These are phyloP conservation scores for Arthrobotrys megalospora DNA, from an alignment of 2,329 filamentous ascomycete genomes.

Conservation along the genomic window DNA sequence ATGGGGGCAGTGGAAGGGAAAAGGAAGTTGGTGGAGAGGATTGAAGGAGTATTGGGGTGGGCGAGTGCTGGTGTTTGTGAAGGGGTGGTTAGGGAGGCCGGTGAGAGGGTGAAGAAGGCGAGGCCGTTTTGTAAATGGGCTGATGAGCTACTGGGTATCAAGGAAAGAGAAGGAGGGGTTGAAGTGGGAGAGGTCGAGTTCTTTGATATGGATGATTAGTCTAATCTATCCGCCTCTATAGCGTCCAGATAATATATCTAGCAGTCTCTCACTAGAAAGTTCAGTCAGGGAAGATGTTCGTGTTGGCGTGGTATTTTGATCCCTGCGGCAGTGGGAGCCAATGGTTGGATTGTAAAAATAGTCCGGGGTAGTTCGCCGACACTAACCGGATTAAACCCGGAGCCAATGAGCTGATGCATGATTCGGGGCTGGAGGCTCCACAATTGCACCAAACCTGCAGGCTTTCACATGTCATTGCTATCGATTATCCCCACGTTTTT, in stretches of 20 bases:
- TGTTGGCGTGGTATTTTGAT: slow-evolving; percentile 18
- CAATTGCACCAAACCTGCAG: slow-evolving; percentile 26
- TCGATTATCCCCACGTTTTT: slow-evolving; percentile 42
- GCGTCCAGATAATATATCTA: too few relatives aligned
- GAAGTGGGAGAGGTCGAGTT: background rate
- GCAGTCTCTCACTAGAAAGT: too few relatives aligned
- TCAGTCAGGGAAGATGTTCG: too few relatives aligned
- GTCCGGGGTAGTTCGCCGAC: slow-evolving; percentile 53
- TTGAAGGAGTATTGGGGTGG: slow-evolving; percentile 16
- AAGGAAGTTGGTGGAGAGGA: slow-evolving; percentile 6
- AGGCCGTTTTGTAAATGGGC: slow-evolving; percentile 35
- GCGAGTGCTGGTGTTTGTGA: slow-evolving; percentile 41
- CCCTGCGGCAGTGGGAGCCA: slow-evolving; percentile 42
- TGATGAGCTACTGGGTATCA: slow-evolving; percentile 15
- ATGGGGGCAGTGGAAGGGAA: slow-evolving; percentile 3
- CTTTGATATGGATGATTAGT: slow-evolving; percentile 60
- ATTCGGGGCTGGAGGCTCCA: slow-evolving; percentile 40
- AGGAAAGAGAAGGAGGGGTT: background rate
- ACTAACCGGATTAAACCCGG: slow-evolving; percentile 40
- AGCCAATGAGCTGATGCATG: slow-evolving; percentile 51
- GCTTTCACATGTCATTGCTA: slow-evolving; percentile 55
- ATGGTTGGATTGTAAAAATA: slow-evolving; percentile 33
- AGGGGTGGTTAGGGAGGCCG: slow-evolving; percentile 40
- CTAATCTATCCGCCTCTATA: background rate
- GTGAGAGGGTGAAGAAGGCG: slow-evolving; percentile 8